Evolutionary conservation across 2,329 filamentous ascomycete species (phyloP).

Genomic region (Simplicillium aogashimaense): DNA sequence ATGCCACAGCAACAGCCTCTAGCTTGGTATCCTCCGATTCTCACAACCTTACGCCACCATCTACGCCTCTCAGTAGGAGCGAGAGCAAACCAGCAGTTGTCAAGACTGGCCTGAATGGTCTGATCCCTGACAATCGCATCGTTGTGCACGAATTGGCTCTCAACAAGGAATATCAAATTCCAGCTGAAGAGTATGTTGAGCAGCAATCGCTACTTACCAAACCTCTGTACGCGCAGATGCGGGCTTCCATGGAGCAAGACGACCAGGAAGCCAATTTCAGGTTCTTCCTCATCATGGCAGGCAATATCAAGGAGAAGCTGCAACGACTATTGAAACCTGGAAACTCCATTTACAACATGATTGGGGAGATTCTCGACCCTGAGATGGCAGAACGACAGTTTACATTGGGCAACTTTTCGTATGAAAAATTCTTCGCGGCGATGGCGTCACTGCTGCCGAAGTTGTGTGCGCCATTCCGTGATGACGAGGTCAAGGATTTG

Average conservation of each 20-base stretch:
- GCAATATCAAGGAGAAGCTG: conserved; percentile 62
- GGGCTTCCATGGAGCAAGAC: conserved; percentile 54
- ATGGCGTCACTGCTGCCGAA: conserved; percentile 68
- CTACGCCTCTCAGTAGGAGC: conserved; percentile 33
- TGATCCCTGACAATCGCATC: conserved; percentile 62
- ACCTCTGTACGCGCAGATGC: conserved; percentile 47
- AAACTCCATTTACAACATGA: conserved; percentile 64
- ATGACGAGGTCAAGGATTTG: conserved; percentile 62
- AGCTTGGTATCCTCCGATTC: conserved; percentile 29
- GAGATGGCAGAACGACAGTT: conserved; percentile 63
- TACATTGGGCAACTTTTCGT: conserved; percentile 63
- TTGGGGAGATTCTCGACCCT: conserved; percentile 65
- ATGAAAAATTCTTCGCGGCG: conserved; percentile 69
- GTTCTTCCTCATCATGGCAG: conserved; percentile 61
- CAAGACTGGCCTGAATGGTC: conserved; percentile 35
- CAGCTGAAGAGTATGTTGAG: conserved; percentile 48
- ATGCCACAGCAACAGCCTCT: conserved; percentile 25
- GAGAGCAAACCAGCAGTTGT: conserved; percentile 24
- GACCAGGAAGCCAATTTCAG: conserved; percentile 54
- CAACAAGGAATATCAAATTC: conserved; percentile 68
- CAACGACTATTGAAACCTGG: conserved; percentile 61
- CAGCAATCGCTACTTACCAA: conserved; percentile 39
- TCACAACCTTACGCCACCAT: conserved; percentile 43
- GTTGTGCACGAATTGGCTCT: conserved; percentile 73
- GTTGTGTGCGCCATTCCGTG: conserved; percentile 72